phyloP scores from a whole-genome alignment of 345 rosid genomes.

The Eucalyptus microcorys region DNA sequence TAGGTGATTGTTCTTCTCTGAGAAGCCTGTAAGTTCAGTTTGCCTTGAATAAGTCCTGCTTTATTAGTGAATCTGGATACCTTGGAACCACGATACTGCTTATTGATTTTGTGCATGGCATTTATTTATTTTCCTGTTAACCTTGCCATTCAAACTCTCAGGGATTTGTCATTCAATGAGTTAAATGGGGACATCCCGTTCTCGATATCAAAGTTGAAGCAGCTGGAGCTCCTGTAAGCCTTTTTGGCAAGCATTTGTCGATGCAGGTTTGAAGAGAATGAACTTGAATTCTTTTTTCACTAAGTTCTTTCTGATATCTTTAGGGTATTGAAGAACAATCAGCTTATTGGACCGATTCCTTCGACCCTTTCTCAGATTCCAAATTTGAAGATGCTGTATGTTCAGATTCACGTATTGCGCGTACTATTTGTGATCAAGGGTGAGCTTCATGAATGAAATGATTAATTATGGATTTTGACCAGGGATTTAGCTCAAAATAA shows the following conservation, averaged over 20 bases:
- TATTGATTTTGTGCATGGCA: neutral
- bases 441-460: neutral
- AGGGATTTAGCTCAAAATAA: conserved; percentile 91
- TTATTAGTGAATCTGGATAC: neutral
- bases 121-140: neutral
- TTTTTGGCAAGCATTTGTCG: neutral
- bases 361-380: conserved; percentile 93
- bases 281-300: neutral
- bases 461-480: neutral
- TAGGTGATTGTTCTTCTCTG: conserved; percentile 82
- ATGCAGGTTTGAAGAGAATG: neutral
- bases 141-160: conserved; percentile 1
- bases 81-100: neutral
- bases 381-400: conserved; percentile 79
- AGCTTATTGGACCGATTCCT: conserved; percentile 83
- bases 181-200: conserved; percentile 89
- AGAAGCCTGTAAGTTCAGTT: conserved; percentile 50
- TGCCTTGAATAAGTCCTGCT: neutral
- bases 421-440: neutral
- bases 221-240: conserved; percentile 70
- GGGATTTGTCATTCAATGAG: conserved; percentile 85
- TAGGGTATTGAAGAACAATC: conserved; percentile 80
- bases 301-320: neutral
- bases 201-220: conserved; percentile 81
- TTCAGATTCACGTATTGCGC: neutral